Evolutionary conservation across 495 filamentous ascomycete genomes (phyloP), one percentile per base, ranked within the genome.

Genomic region (Polyplosphaeria fusca): DNA sequence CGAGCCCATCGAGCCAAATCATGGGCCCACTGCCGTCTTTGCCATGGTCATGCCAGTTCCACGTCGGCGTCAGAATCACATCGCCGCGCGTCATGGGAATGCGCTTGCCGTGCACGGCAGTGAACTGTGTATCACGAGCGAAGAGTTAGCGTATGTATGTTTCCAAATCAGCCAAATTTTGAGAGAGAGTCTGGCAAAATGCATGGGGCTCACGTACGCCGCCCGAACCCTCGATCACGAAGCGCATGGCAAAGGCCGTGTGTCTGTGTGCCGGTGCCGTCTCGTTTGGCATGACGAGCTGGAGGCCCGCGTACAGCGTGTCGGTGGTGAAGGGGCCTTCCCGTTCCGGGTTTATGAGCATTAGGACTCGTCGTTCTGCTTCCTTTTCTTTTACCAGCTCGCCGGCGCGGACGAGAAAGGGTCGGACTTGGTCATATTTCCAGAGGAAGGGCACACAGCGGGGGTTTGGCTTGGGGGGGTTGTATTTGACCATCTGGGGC

Each of bases 21-120:
- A 80, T 79, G 0, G 76, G 76, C 0, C 74, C 75, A 1, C 67
- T 70, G 2, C 74, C 73, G 30, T 78, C 74, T 16, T 77, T 78
- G 0, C 76, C 76, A 52, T 79, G 77, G 47, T 79, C 77, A 44
- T 79, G 76, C 57, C 68, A 78, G 47, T 75, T 74, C 76, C 77
- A 79, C 0, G 67, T 77, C 2, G 76, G 77, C 0, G 76, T 79
- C 0, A 79, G 68, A 40, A 79, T 80, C 11, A 80, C 75, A 55
- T 79, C 77, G 5, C 76, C 75, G 2, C 67, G 67, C 25, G 73
- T 60, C 76, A 80, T 80, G 2, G 56, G 53, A 32, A 79, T 75
- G 12, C 72, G 63, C 14, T 57, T 37, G 7, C 77, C 77, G n/a
- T 80, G 70, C 1, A 79, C 72, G 3, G 77, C 75, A 1, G 77